phyloP scores from a whole-genome alignment of 148 eudicot genomes.

The Amaranthus hypochondriacus region DNA sequence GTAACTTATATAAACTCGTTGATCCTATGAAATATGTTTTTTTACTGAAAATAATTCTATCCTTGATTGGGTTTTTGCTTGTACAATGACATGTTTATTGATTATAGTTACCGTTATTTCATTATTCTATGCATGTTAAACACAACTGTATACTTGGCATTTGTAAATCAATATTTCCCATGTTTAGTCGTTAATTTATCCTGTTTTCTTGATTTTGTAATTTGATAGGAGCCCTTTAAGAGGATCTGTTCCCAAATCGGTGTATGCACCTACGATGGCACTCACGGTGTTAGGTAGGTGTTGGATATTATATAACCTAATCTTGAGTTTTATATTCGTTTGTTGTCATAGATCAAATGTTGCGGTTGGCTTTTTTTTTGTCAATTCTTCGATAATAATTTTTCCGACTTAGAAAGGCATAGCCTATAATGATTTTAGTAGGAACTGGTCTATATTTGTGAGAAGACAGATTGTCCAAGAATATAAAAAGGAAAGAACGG shows the following conservation, averaged over 20 bases:
- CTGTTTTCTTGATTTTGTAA: neutral
- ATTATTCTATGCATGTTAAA: neutral
- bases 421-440: too few species aligned
- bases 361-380: too few species aligned
- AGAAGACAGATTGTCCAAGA: too few species aligned
- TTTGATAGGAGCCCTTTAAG: conserved; percentile 53
- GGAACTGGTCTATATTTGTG: too few species aligned
- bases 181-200: neutral
- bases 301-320: neutral
- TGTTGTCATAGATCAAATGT: neutral
- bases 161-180: neutral
- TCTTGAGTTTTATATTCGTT: neutral
- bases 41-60: neutral
- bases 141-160: neutral
- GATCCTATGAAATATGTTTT: neutral
- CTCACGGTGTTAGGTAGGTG: conserved; percentile 68
- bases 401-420: too few species aligned
- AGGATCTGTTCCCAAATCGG: conserved; percentile 86
- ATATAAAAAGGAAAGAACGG: too few species aligned
- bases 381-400: too few species aligned
- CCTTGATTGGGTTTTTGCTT: neutral
- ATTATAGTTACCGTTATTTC: neutral
- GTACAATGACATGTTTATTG: too few species aligned
- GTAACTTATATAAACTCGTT: neutral
- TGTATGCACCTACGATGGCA: conserved; percentile 78